Percentiles rank a stretch among this genome's conserved stretches.
These are phyloP conservation scores for Adansonia gregorii DNA, from an alignment of 441 rosid species.

Conservation along the genomic window DNA sequence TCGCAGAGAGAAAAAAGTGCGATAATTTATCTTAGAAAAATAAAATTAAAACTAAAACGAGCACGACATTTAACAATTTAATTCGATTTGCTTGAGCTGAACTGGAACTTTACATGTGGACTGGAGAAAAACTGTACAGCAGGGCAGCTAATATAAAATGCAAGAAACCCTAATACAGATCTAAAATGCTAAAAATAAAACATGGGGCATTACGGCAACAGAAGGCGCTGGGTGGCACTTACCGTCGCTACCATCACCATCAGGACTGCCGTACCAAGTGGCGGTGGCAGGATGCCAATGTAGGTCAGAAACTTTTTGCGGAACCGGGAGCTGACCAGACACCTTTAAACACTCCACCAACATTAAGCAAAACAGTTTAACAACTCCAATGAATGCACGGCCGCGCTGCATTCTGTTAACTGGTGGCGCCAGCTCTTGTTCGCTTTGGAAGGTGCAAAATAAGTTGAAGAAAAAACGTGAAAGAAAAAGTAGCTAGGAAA, in stretches of 20 bases:
- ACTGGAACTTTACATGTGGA: background rate
- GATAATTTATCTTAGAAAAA: background rate
- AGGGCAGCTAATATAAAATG: background rate
- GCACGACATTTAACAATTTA: background rate
- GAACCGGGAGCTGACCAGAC: constrained; percentile 34
- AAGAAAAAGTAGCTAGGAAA: background rate
- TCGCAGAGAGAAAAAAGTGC: background rate
- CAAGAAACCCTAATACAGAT: background rate
- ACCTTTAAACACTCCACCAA: constrained; percentile 29
- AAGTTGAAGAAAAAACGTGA: background rate
- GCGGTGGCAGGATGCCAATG: constrained; percentile 87
- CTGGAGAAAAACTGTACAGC: background rate
- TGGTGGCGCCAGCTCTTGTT: constrained; percentile 17
- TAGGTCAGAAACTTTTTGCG: constrained; percentile 31
- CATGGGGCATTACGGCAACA: background rate
- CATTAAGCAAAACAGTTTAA: constrained; percentile 28
- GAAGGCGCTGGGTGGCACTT: constrained; percentile 15
- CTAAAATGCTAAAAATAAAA: background rate
- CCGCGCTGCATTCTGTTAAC: constrained; percentile 45
- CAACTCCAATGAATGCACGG: constrained; percentile 29
- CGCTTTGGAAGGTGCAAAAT: background rate
- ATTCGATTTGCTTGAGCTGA: background rate
- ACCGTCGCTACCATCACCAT: constrained; percentile 96
- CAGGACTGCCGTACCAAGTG: constrained; percentile 95
- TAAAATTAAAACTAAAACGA: background rate